Percentiles rank a stretch among this genome's conserved stretches.
Evolutionary conservation across 495 filamentous ascomycete species (phyloP).

Genomic region (Staphylotrichum tortipilum): DNA sequence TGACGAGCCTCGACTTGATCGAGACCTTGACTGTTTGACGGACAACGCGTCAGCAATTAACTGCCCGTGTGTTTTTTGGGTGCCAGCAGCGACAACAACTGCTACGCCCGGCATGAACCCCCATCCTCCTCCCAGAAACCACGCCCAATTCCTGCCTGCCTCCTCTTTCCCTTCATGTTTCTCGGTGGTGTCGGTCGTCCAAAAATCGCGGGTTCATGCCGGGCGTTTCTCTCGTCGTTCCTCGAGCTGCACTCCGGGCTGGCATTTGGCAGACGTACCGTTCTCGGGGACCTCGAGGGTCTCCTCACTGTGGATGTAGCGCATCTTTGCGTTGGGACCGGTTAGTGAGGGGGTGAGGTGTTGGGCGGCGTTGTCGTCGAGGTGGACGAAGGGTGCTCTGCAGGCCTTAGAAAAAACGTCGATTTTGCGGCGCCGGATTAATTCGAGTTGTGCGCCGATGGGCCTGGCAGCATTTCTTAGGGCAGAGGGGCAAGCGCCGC

Average conservation of each 20-base stretch:
- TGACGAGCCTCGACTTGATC: slow-evolving; percentile 93
- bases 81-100: slow-evolving; percentile 6
- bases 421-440: slow-evolving; percentile 33
- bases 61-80: slow-evolving; percentile 8
- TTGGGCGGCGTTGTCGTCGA: slow-evolving; percentile 29
- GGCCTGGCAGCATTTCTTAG: slow-evolving; percentile 20
- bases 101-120: background rate
- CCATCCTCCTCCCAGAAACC: background rate
- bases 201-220: slow-evolving; percentile 10
- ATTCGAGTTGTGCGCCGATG: slow-evolving; percentile 30
- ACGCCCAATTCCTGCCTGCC: background rate
- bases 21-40: slow-evolving; percentile 70
- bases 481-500: slow-evolving; percentile 17
- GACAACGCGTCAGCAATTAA: slow-evolving; percentile 35
- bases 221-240: slow-evolving; percentile 5
- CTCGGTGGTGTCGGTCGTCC: slow-evolving; percentile 10
- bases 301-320: slow-evolving; percentile 97
- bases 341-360: slow-evolving; percentile 29
- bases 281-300: slow-evolving; percentile 87
- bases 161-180: background rate
- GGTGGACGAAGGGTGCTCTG: slow-evolving; percentile 26
- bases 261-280: slow-evolving; percentile 57
- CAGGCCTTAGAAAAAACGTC: slow-evolving; percentile 26
- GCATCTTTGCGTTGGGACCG: slow-evolving; percentile 61
- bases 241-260: background rate